Conservation (phyloP, 192 early-diverging fungal species). For the Chytriomyces confervae region DNA sequence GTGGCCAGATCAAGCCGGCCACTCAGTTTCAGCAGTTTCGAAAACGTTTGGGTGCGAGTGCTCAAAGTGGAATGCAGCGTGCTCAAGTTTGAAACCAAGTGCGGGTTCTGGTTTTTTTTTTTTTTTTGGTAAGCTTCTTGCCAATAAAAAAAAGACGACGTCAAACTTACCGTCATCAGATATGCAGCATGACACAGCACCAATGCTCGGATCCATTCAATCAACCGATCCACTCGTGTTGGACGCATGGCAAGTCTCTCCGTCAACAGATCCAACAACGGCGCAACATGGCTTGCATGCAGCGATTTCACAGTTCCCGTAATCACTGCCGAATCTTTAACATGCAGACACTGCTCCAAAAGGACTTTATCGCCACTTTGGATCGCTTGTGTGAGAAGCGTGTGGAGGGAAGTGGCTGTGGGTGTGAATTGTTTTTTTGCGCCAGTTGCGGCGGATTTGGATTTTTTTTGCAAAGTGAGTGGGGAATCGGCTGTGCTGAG, state of each 20-base stretch:
- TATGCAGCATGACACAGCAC: constrained; percentile 50
- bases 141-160: neutral
- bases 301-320: constrained; percentile 49
- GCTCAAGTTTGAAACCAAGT: constrained; percentile 37
- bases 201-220: constrained; percentile 58
- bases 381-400: constrained; percentile 51
- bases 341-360: constrained; percentile 48
- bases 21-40: constrained; percentile 47
- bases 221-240: constrained; percentile 40
- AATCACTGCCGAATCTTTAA: constrained; percentile 44
- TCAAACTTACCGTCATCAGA: constrained; percentile 51
- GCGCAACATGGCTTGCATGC: constrained; percentile 44
- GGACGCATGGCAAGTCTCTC: constrained; percentile 45
- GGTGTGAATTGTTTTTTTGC: constrained; percentile 27
- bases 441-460: neutral
- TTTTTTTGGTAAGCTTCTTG: neutral
- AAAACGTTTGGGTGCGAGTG: constrained; percentile 30
- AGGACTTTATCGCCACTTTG: constrained; percentile 48
- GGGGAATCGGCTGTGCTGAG: constrained; percentile 16
- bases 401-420: constrained; percentile 49
- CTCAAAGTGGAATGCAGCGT: constrained; percentile 46
- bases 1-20: constrained; percentile 56
- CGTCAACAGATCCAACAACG: constrained; percentile 49
- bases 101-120: constrained; percentile 26
- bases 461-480: neutral